phyloP scores from a whole-genome alignment of 2,329 filamentous ascomycete genomes.

The Clarireedia homoeocarpa region DNA sequence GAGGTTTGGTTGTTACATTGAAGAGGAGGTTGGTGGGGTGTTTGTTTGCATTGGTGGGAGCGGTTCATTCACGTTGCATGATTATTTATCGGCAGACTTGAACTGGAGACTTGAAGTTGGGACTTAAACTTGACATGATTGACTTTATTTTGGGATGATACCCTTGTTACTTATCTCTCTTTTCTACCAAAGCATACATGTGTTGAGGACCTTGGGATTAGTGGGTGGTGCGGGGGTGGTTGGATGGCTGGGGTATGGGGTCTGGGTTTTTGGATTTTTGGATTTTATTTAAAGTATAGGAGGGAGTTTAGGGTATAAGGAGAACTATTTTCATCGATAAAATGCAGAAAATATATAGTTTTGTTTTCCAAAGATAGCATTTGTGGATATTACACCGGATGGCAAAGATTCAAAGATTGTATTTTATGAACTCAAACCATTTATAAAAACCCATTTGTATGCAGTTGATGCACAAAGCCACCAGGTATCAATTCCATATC shows the following conservation, averaged over 20 bases:
- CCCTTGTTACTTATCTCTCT: neutral
- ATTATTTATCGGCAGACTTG: no score
- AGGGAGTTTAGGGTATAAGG: neutral
- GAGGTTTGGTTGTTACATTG: neutral
- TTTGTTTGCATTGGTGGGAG: no score
- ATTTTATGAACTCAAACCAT: neutral
- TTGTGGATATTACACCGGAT: neutral
- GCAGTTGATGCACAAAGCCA: slow-evolving; percentile 1
- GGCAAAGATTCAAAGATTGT: neutral
- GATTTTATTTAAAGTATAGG: no score
- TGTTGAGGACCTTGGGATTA: neutral
- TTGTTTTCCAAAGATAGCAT: neutral
- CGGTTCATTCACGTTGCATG: no score
- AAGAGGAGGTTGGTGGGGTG: no score
- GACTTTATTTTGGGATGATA: neutral
- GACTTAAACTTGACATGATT: neutral
- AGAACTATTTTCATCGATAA: neutral
- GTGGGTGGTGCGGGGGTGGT: neutral
- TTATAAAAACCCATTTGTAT: neutral
- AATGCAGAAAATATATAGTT: neutral
- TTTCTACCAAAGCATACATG: neutral
- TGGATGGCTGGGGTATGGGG: no score
- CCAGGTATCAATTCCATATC: neutral
- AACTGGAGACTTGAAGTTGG: neutral
- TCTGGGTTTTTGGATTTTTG: no score